Percentiles rank a stretch among this genome's conserved stretches.
Evolutionary conservation across 305 asterid species (phyloP).

Genomic region (Fraxinus baroniana): DNA sequence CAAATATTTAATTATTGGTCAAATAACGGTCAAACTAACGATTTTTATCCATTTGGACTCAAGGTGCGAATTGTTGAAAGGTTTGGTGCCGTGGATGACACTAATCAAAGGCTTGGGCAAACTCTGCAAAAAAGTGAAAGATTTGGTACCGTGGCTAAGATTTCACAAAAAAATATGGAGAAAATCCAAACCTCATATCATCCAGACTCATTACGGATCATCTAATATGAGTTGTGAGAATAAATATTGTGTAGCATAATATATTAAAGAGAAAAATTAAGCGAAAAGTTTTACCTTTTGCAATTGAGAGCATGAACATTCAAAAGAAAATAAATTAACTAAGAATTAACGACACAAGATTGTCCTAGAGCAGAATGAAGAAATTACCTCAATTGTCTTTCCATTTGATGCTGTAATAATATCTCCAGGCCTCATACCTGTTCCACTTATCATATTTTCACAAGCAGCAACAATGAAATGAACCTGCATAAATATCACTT

Average conservation of each 20-base stretch:
- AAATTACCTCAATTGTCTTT: conserved; percentile 78
- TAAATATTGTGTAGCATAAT: neutral
- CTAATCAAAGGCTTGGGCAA: too few relatives aligned
- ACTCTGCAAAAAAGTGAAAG: too few relatives aligned
- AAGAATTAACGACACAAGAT: neutral
- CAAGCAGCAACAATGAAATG: conserved; percentile 91
- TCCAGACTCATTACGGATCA: neutral
- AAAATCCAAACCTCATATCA: neutral
- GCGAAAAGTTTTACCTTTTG: neutral
- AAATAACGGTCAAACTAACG: too few relatives aligned
- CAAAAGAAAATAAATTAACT: neutral
- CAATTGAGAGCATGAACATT: neutral
- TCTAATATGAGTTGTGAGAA: neutral
- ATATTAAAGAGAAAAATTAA: neutral
- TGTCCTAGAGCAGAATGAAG: neutral
- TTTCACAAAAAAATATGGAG: neutral
- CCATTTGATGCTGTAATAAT: conserved; percentile 83
- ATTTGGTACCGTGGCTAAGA: too few relatives aligned
- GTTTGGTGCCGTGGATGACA: too few relatives aligned
- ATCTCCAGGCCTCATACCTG: conserved; percentile 93
- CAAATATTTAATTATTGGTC: too few relatives aligned
- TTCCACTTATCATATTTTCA: conserved; percentile 94
- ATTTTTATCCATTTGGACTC: too few relatives aligned
- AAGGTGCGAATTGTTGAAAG: too few relatives aligned
- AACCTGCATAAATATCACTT: conserved; percentile 47